Percentiles rank a stretch among this genome's conserved stretches.
Evolutionary conservation across 441 rosid species (phyloP).

Genomic region (Bruguiera hainesii): DNA sequence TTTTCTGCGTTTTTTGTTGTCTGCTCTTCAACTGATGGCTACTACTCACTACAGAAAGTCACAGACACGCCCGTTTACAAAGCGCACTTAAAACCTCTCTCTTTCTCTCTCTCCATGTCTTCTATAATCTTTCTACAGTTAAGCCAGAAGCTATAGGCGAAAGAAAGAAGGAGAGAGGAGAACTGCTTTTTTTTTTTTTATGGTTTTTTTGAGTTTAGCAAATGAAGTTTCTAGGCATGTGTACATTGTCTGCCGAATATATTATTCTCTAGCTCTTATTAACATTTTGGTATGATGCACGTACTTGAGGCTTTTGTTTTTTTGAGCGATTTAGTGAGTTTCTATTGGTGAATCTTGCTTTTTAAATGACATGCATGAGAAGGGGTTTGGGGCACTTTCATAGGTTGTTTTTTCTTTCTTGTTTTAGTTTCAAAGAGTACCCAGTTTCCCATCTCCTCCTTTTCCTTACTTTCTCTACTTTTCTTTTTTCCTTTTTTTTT

Average conservation of each 20-base stretch:
- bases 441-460: slow-evolving; percentile 2
- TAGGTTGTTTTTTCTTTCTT: neutral
- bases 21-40: slow-evolving; percentile 1
- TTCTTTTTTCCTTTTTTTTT: neutral
- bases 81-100: slow-evolving; percentile 12
- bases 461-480: neutral
- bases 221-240: neutral
- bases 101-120: neutral
- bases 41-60: slow-evolving; percentile 7
- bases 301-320: neutral
- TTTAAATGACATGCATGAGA: slow-evolving; percentile 19
- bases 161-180: neutral
- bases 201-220: neutral
- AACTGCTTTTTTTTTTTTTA: neutral
- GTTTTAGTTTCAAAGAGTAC: neutral
- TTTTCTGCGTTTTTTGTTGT: slow-evolving; percentile 16
- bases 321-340: neutral
- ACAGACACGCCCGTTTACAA: neutral
- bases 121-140: neutral
- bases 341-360: neutral
- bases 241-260: neutral
- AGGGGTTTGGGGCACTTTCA: neutral
- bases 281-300: slow-evolving; percentile 8
- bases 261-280: neutral
- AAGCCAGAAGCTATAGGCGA: slow-evolving; percentile 8